These are phyloP conservation scores for Starmerella powellii DNA, from an alignment of 805 yeast genomes.

Conservation along the genomic window DNA sequence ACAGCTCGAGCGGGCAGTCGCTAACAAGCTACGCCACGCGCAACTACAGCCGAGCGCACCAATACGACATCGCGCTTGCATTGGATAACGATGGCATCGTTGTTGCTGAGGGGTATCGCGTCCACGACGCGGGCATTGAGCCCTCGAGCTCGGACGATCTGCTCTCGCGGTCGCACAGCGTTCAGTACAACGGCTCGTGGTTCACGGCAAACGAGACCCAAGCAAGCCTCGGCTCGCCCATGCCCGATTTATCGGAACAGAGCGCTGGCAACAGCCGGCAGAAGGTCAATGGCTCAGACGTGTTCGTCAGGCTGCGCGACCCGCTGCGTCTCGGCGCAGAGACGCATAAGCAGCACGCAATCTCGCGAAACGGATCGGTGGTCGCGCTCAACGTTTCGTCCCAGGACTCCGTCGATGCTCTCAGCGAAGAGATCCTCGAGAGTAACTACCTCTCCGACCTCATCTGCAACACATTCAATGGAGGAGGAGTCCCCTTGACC, in stretches of 20 bases:
- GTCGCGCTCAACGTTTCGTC: not conserved
- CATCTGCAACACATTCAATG: not conserved
- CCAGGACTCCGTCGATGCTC: not conserved
- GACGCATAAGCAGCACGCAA: slow-evolving; percentile 8
- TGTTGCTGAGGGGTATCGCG: slow-evolving; percentile 1
- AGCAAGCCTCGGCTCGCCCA: too few species aligned
- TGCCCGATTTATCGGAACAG: too few species aligned
- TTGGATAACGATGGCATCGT: slow-evolving; percentile 1
- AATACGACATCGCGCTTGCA: slow-evolving; percentile 3
- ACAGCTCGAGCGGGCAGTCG: slow-evolving; percentile 1
- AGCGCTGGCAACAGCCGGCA: not conserved
- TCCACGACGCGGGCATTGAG: not conserved
- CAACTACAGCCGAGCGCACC: slow-evolving; percentile 1
- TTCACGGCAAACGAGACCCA: not conserved
- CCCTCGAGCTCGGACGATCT: slow-evolving; percentile 1
- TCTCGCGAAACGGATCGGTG: slow-evolving; percentile 11
- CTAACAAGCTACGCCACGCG: not conserved
- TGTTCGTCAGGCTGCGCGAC: slow-evolving; percentile 5
- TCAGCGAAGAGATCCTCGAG: too few species aligned
- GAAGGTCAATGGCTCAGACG: slow-evolving; percentile 8
- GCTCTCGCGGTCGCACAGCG: slow-evolving; percentile 4
- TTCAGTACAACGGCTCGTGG: slow-evolving; percentile 14
- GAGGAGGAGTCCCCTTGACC: slow-evolving; percentile 1
- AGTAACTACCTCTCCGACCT: not conserved
- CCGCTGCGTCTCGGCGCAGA: slow-evolving; percentile 3